Conservation (phyloP, 345 rosid species). For the Reutealis trisperma region DNA sequence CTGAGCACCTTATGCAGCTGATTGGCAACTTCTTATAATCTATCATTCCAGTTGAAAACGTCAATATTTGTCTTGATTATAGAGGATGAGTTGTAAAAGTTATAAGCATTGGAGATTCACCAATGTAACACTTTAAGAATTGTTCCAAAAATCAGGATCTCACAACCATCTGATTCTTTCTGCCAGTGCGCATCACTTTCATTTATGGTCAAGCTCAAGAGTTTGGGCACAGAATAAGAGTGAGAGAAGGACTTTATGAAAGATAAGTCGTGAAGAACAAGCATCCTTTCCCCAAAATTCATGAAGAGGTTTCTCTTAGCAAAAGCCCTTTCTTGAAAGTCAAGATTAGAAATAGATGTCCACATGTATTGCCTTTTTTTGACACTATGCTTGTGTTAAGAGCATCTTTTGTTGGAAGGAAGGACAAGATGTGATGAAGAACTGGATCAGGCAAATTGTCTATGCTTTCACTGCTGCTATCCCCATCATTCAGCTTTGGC, state of each 20-base stretch:
- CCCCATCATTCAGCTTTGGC: background rate
- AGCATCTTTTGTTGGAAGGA: conserved; percentile 10
- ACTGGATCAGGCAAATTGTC: conserved; percentile 2
- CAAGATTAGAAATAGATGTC: conserved; percentile 10
- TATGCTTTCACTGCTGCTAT: background rate
- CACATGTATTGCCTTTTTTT: conserved; percentile 10
- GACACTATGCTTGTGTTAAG: conserved; percentile 16
- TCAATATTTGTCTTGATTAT: background rate
- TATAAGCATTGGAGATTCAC: background rate
- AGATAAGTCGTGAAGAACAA: background rate
- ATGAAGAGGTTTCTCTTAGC: background rate
- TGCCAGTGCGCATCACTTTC: no score
- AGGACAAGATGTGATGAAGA: conserved; percentile 11
- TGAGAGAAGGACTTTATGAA: conserved; percentile 1
- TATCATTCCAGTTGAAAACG: no score
- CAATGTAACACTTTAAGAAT: background rate
- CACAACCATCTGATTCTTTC: background rate
- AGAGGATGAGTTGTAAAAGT: background rate
- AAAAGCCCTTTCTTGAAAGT: background rate
- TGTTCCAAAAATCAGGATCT: background rate
- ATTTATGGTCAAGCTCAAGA: no score
- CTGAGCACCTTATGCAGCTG: background rate
- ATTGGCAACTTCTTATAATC: no score
- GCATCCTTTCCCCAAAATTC: conserved; percentile 23
- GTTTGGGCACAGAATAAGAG: background rate